A percentile compares a stretch with the other conserved stretches of the same genome.
Conservation (phyloP, 306 rosid species). For the Begonia fuchsioides region DNA sequence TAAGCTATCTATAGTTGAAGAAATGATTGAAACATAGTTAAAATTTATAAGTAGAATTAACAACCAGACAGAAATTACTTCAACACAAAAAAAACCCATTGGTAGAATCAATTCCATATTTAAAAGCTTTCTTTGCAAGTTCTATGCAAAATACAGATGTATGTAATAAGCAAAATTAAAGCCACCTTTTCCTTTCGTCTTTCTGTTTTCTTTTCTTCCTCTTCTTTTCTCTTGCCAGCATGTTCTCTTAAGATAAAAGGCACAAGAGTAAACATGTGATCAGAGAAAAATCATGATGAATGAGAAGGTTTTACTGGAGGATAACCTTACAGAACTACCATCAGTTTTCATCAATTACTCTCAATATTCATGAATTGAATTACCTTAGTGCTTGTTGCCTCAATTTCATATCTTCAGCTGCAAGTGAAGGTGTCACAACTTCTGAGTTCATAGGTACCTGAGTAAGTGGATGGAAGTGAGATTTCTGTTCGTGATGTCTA, state of each 20-base stretch:
- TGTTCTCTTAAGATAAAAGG: slow-evolving; percentile 47
- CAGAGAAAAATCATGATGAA: slow-evolving; percentile 6
- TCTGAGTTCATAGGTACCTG: slow-evolving; percentile 62
- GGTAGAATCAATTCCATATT: no score
- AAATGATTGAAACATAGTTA: no score
- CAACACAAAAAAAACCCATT: no score
- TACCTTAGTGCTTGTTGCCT: slow-evolving; percentile 92
- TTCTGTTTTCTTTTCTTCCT: slow-evolving; percentile 73
- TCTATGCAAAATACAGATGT: no score
- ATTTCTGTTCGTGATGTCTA: neutral
- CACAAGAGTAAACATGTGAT: slow-evolving; percentile 1
- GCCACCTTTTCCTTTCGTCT: slow-evolving; percentile 85
- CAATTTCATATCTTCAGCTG: slow-evolving; percentile 69
- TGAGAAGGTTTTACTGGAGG: slow-evolving; percentile 2
- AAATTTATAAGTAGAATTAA: no score
- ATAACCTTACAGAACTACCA: neutral
- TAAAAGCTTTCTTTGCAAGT: no score
- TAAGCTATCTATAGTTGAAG: no score
- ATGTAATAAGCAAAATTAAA: slow-evolving; percentile 9
- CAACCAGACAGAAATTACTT: no score
- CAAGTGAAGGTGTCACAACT: slow-evolving; percentile 71
- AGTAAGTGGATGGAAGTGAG: neutral
- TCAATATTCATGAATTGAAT: neutral
- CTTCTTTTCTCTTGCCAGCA: slow-evolving; percentile 98
- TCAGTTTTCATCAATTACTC: neutral